These are phyloP conservation scores for Psilocybe cyanescens DNA, from an alignment of 768 basidiomycete genomes.

Conservation along the genomic window DNA sequence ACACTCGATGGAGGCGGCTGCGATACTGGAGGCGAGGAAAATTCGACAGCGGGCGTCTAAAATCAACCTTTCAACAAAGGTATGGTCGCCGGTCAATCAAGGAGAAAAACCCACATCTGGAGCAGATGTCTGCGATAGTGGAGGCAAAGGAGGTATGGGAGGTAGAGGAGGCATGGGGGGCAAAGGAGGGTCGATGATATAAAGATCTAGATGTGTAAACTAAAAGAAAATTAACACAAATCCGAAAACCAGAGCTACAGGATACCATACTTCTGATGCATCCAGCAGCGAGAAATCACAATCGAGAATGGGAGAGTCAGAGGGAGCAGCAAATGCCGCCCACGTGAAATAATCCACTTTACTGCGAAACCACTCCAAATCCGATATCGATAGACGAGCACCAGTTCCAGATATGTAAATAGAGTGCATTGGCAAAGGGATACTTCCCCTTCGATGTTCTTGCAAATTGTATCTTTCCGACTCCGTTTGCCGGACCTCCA, in stretches of 20 bases:
- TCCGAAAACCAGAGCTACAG: background rate
- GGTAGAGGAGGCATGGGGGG: background rate
- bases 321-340: background rate
- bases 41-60: background rate
- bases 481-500: background rate
- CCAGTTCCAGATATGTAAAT: constrained; percentile 1
- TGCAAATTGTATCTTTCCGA: background rate
- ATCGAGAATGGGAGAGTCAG: constrained; percentile 12
- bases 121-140: background rate
- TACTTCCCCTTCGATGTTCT: background rate
- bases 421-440: constrained; percentile 1
- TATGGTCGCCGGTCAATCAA: background rate
- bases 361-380: background rate
- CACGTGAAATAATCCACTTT: constrained; percentile 8
- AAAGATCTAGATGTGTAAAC: background rate
- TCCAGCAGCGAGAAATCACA: constrained; percentile 16
- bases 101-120: background rate
- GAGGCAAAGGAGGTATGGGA: background rate
- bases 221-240: background rate
- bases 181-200: background rate
- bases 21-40: background rate
- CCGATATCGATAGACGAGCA: background rate
- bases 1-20: background rate
- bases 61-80: background rate
- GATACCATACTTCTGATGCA: background rate